Base-by-base conservation (phyloP, 768 basidiomycete species). In the Xerocomellus chrysenteron region DNA sequence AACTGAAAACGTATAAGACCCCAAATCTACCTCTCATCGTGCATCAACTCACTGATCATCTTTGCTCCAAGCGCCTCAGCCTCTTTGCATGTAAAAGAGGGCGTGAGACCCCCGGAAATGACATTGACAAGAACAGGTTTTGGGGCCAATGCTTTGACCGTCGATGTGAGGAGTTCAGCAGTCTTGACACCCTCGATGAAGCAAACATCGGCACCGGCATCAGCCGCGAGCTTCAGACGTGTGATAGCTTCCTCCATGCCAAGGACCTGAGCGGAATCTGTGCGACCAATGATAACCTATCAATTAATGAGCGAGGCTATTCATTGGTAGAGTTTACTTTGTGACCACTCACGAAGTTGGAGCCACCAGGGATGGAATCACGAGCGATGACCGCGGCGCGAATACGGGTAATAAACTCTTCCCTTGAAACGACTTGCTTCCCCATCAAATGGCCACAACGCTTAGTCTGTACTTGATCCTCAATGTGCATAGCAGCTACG, bases 381-480 rank as follows among this genome's bases (percentile, higher is more conserved):
- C 89, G 85, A 30, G 89, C 89, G 44, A 84, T 80, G 45, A 90
- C 87, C 4, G 89, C 89, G 13, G 89, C 88, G 41, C 88, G 85
- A 61, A 91, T 85, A 40, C 88, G 84, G 11, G 82, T 86, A 30
- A 88, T 49, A 59, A 87, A 87, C 65, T 88, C 89, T 65, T 90
- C 88, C 2, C 87, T 81, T 7, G 87, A 88, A 36, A 91, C 88
- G 42, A 91, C 87, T 67, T 90, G 87, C 71, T 92, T 92, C 47
- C 90, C 89, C 67, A 88, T 78, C 43, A 91, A 73, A 67, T 91
- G 90, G 1, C 90, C 88, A 57, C 88, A 91, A 53, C 88, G 68
- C 70, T 90, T 90, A 2, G 87, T 90, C 68, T 90, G 89, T 1
- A 90, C 87, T 72, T 91, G 88, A 64, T 90, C 88, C 70, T 91